Evolutionary conservation across 768 basidiomycete species (phyloP).

Genomic region (Trametes cubensis): DNA sequence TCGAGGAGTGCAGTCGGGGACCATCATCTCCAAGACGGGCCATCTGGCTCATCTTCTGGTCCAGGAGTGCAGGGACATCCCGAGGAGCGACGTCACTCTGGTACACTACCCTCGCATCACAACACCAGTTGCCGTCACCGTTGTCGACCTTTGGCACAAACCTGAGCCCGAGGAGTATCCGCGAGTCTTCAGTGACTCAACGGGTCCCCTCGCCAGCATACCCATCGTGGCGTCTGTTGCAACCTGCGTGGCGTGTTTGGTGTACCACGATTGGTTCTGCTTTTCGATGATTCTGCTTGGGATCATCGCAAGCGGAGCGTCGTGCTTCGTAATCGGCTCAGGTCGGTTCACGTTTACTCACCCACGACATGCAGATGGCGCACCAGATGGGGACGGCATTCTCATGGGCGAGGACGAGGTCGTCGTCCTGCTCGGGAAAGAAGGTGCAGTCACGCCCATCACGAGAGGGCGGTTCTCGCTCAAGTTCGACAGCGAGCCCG

Average conservation of each 20-base stretch:
- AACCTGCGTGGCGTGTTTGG: slow-evolving; percentile 12
- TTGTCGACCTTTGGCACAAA: slow-evolving; percentile 5
- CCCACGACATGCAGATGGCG: slow-evolving; percentile 13
- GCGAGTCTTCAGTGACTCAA: slow-evolving; percentile 13
- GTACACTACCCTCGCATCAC: neutral
- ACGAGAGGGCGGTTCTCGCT: slow-evolving; percentile 21
- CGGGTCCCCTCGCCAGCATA: slow-evolving; percentile 12
- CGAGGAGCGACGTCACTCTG: neutral
- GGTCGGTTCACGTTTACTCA: slow-evolving; percentile 18
- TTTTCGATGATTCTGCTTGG: slow-evolving; percentile 23
- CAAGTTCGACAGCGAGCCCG: slow-evolving; percentile 17
- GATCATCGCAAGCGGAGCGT: slow-evolving; percentile 14
- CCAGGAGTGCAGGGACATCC: slow-evolving; percentile 16
- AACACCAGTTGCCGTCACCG: slow-evolving; percentile 8
- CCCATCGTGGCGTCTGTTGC: slow-evolving; percentile 15
- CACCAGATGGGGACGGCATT: slow-evolving; percentile 11
- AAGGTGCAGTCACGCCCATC: slow-evolving; percentile 21
- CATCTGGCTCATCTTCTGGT: slow-evolving; percentile 16
- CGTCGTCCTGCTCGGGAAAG: slow-evolving; percentile 17
- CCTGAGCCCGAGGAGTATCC: slow-evolving; percentile 1
- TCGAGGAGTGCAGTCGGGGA: slow-evolving; percentile 19
- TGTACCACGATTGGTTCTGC: slow-evolving; percentile 18
- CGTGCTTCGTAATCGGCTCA: slow-evolving; percentile 14
- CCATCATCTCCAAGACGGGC: slow-evolving; percentile 18
- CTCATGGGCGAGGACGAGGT: slow-evolving; percentile 10